phyloP scores from a whole-genome alignment of 305 asterid genomes.

The Ruellia speciosa region DNA sequence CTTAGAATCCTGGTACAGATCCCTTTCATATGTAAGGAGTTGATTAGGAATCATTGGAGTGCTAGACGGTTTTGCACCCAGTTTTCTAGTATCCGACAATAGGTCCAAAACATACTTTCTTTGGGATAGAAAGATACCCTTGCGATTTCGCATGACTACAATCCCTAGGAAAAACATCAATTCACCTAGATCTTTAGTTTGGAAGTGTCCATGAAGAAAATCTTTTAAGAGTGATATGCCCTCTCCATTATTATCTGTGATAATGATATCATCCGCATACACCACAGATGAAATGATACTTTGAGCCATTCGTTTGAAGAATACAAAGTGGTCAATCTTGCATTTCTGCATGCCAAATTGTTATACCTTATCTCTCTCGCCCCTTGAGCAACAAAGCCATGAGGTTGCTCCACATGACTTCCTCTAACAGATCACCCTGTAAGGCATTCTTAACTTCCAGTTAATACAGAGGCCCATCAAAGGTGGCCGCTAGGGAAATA shows the following conservation, averaged over 20 bases:
- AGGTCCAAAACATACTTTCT: neutral
- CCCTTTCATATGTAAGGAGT: neutral
- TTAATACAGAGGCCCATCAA: neutral
- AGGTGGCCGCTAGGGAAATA: neutral
- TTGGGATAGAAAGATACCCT: neutral
- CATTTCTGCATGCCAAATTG: neutral
- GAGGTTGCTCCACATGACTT: constrained; percentile 4
- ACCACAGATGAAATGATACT: neutral
- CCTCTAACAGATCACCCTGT: neutral
- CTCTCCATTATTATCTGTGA: neutral
- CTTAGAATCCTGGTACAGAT: neutral
- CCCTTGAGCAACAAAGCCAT: no score
- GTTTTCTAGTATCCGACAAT: neutral
- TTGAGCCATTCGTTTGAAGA: neutral
- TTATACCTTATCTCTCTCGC: neutral
- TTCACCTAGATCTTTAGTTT: neutral
- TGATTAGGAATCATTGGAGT: neutral
- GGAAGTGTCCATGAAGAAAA: neutral
- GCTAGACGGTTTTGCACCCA: neutral
- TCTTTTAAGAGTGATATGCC: neutral
- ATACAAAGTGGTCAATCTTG: neutral
- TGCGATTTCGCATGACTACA: neutral
- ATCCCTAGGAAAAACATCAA: neutral
- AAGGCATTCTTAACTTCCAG: neutral
- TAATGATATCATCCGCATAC: neutral